Evolutionary conservation across 257 asterid species (phyloP), one percentile per base, ranked within the genome.

Genomic region (Salvia hispanica): DNA sequence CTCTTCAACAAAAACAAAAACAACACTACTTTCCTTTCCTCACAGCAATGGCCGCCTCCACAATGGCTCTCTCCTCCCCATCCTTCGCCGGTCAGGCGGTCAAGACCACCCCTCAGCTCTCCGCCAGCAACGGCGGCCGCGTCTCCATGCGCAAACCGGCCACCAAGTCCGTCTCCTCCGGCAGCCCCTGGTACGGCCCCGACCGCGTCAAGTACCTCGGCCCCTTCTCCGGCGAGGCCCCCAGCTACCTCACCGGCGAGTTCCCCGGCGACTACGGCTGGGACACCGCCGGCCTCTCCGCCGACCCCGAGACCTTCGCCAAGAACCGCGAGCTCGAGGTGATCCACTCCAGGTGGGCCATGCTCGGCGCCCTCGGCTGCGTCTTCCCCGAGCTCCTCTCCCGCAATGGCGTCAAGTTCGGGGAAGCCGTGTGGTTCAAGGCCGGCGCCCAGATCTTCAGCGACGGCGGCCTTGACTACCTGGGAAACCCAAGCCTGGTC

Each of bases 331-430:
- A 87, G 13, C 76, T 87, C 0, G 95, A 87, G 72, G 92, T 87
- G 66, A 87, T 87, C 88, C 92, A 85, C 81, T 59, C 70, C 66
- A 71, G 92, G 45, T 85, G 95, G 95, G 95, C 95, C 62, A 88
- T 85, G 95, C 90, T 88, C 9, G 90, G 95, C 52, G 95, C 95
- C 53, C 88, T 88, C 11, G 95, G 95, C 14, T 85, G 95, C 52
- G 85, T 85, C 18, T 88, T 88, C 87, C 92, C 92, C 0, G 95
- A 88, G 80, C 92, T 88, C 4, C 72, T 85, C 81, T 76, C 92
- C 9, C 84, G 90, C n/a, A 88, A 83, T 44, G 95, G 95, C 2
- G 87, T 88, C 14, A 88, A 88, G 61, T 88, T 85, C 59, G 92
- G 95, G 0, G 95, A 88, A 64, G 95, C 95, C 0, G 90, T 88